phyloP scores from a whole-genome alignment of 345 rosid genomes.

The Arabis alpina region DNA sequence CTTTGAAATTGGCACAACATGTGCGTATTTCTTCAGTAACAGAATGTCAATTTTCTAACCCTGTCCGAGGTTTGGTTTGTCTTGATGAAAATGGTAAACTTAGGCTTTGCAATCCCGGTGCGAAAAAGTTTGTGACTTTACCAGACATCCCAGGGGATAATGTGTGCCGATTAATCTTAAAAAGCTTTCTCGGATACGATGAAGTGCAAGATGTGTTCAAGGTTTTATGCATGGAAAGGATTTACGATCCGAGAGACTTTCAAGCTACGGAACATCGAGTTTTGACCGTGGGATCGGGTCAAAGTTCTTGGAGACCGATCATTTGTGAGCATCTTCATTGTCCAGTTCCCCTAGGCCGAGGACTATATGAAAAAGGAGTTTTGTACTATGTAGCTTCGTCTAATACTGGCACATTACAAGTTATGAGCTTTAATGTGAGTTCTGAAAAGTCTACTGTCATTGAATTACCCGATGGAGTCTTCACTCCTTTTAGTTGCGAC shows the following conservation, averaged over 20 bases:
- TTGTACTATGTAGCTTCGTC: conserved; percentile 6
- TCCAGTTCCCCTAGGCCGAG: neutral
- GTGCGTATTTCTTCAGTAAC: neutral
- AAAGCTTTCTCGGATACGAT: neutral
- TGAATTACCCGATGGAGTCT: neutral
- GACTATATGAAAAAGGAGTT: neutral
- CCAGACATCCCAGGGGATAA: no score
- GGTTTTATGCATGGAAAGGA: neutral
- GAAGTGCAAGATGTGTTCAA: neutral
- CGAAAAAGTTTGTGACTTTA: neutral
- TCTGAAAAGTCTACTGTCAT: neutral
- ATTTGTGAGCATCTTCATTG: neutral
- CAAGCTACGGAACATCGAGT: no score
- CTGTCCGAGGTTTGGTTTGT: neutral
- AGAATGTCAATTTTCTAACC: neutral
- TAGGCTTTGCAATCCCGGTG: neutral
- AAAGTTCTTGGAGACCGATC: neutral
- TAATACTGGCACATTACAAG: no score
- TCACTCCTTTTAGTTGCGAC: neutral
- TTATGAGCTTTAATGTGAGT: neutral
- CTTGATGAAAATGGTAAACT: neutral
- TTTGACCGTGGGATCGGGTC: neutral
- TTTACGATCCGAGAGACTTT: no score
- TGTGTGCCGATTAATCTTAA: no score
- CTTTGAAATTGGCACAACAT: no score